Conservation (phyloP, 2,329 filamentous ascomycete genomes). For the Fusarium denticulatum region DNA sequence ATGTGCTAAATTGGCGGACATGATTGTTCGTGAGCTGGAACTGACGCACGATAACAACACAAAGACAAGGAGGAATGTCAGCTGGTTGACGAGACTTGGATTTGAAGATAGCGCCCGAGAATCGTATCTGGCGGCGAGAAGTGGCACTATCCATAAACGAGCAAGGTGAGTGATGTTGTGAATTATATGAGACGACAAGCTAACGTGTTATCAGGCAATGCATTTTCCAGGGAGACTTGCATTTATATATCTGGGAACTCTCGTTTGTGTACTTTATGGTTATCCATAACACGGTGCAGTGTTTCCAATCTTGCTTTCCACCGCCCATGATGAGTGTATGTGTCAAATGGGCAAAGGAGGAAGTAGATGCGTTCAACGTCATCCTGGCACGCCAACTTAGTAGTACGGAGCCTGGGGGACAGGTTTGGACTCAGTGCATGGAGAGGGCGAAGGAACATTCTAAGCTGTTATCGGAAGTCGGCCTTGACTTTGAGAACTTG, state of each 20-base stretch:
- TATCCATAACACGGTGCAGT: constrained; percentile 90
- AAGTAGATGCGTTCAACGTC: constrained; percentile 89
- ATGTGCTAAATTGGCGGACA: constrained; percentile 77
- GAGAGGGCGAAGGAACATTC: constrained; percentile 84
- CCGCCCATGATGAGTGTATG: constrained; percentile 90
- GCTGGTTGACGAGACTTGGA: constrained; percentile 85
- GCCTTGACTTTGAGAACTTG: constrained; percentile 87
- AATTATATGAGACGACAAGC: neutral
- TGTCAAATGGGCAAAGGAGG: constrained; percentile 97
- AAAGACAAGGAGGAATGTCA: constrained; percentile 82
- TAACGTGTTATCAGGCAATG: constrained; percentile 73
- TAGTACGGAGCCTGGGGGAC: constrained; percentile 79
- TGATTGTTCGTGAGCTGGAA: constrained; percentile 80
- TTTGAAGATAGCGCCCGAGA: constrained; percentile 91
- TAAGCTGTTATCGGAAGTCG: constrained; percentile 81
- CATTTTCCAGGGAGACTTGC: constrained; percentile 92
- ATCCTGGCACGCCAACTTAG: constrained; percentile 86
- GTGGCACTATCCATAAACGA: constrained; percentile 80
- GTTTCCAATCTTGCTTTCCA: constrained; percentile 88
- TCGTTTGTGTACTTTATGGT: constrained; percentile 96
- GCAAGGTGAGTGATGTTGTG: constrained; percentile 68
- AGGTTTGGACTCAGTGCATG: constrained; percentile 85
- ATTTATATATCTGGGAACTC: constrained; percentile 92
- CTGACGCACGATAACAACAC: constrained; percentile 80
- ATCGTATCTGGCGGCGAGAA: constrained; percentile 83